Base-by-base conservation (phyloP, 2,329 filamentous ascomycete genomes). In the Cercospora zeina region DNA sequence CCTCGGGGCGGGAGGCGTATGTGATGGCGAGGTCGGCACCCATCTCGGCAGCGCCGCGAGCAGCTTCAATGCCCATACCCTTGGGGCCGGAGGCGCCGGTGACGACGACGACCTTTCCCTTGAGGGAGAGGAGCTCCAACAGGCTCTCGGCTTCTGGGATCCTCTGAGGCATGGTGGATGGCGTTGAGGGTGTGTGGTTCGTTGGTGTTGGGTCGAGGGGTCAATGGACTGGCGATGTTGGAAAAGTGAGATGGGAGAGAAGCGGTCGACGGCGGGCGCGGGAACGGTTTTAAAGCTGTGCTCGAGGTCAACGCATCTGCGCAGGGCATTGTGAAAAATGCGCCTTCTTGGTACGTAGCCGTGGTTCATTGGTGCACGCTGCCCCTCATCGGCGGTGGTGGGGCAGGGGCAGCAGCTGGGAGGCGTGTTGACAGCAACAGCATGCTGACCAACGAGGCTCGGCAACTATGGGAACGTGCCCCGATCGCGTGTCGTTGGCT, bases 11-110 rank as follows among this genome's bases (percentile, higher is more conserved):
- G 13, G 84, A 86, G 65, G 85, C 76, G 77, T 88, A 88, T 68
- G 89, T 93, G 75, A 88, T 82, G 73, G 85, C 85, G 36, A 88
- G 74, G 74, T 87, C 80, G 70, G 85, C 85, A 58, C 85, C 85
- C 77, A 85, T 84, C 75, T 88, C 85, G 64, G 85, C 85, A 72
- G 82, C 85, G 68, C 84, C 85, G 55, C 85, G 85, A 54, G 86
- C 86, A 63, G 85, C 86, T 74, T 87, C 85, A 63, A 86, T 87
- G 63, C 86, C 86, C 79, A 89, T 88, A 59, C 86, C 86, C 63
- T 84, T 85, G 60, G 89, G 83, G 9, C 86, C 86, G 47, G 81
- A 83, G 62, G 80, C 80, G 70, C 80, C 80, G 58, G 80, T 81
- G 68, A 82, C 77, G 70, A 81, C 74, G 73, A 80, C 78, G 72